phyloP scores from a whole-genome alignment of 2,329 filamentous ascomycete species.

The Lasiodiplodia gonubiensis region DNA sequence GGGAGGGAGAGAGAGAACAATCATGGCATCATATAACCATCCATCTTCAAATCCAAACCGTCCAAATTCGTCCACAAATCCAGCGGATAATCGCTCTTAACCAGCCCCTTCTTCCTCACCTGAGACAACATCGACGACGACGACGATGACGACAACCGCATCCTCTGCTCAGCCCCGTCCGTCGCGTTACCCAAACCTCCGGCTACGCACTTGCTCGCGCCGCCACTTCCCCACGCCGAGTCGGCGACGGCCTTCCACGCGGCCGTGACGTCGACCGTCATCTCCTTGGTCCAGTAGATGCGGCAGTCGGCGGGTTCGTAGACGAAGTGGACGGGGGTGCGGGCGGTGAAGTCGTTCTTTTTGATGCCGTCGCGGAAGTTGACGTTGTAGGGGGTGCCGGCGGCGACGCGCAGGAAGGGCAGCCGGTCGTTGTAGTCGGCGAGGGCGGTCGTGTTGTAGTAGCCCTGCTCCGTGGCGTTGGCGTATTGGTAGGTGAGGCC shows the following conservation, averaged over 20 bases:
- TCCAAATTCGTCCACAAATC: constrained; percentile 42
- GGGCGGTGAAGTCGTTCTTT: constrained; percentile 44
- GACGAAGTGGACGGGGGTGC: constrained; percentile 64
- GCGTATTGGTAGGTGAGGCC: constrained; percentile 28
- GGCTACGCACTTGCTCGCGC: constrained; percentile 41
- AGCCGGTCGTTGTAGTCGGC: constrained; percentile 40
- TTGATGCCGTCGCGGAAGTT: constrained; percentile 52
- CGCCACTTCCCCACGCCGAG: constrained; percentile 38
- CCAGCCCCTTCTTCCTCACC: constrained; percentile 38
- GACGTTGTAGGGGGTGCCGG: constrained; percentile 39
- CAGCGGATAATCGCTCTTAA: constrained; percentile 41
- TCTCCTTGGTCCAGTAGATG: constrained; percentile 64
- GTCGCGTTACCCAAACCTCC: constrained; percentile 36
- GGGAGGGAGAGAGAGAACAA: not conserved
- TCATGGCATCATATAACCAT: constrained; percentile 24
- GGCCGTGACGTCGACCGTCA: constrained; percentile 58
- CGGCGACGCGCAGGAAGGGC: constrained; percentile 40
- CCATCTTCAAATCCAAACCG: constrained; percentile 7
- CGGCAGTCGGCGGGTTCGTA: constrained; percentile 68
- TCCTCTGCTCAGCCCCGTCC: constrained; percentile 32
- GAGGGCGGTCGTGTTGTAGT: constrained; percentile 41
- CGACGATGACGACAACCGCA: constrained; percentile 36
- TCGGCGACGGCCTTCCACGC: constrained; percentile 59
- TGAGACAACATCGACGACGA: constrained; percentile 30
- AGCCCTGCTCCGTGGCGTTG: constrained; percentile 36